Evolutionary conservation across 768 basidiomycete species (phyloP), one percentile per base, ranked within the genome.

Genomic region (Amanita subjunquillea): DNA sequence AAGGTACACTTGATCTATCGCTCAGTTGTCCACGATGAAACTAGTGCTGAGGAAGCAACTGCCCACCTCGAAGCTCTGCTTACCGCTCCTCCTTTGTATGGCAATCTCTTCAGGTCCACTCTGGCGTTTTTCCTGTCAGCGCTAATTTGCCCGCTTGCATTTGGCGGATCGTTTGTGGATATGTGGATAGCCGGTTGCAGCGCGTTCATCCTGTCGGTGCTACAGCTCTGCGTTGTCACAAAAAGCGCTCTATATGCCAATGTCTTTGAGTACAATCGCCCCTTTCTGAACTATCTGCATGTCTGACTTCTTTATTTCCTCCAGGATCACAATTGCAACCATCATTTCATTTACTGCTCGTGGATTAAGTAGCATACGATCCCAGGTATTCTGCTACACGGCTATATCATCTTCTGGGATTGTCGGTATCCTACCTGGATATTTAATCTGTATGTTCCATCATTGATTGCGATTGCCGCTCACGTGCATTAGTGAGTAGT

Each of bases 401-500:
- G 87, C 93, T 3, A 86, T 95, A 54, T 92, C 92, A 0, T 91
- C 89, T 6, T 77, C 90, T 48, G 83, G 83, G 23, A 88, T 94
- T 51, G 87, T 94, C 30, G 82, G 88, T 36, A 91, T 95, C 55
- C 76, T 94, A 42, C 91, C 91, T n/a, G 91, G 89, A 1, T 93
- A 85, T 66, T 75, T 90, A 47, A 87, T 91, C 54, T 64, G 88
- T 88, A 27, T 49, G 38, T 22, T 34, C 48, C 27, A 29, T 8
- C 23, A 34, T 41, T 46, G 30, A 23, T 36, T 48, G 53, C 40
- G 58, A 53, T 59, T 54, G 12, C 38, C 57, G 23, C 44, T 34
- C 32, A 48, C 54, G 17, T 58, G n/a, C 46, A 45, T 29, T 53
- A 70, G 89, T 91, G 59, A 89, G 81, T 58, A 87, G 87, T 60